Evolutionary conservation across 805 yeast genomes (phyloP), one percentile per base, ranked within the genome.

Genomic region (Candida nitratophila): DNA sequence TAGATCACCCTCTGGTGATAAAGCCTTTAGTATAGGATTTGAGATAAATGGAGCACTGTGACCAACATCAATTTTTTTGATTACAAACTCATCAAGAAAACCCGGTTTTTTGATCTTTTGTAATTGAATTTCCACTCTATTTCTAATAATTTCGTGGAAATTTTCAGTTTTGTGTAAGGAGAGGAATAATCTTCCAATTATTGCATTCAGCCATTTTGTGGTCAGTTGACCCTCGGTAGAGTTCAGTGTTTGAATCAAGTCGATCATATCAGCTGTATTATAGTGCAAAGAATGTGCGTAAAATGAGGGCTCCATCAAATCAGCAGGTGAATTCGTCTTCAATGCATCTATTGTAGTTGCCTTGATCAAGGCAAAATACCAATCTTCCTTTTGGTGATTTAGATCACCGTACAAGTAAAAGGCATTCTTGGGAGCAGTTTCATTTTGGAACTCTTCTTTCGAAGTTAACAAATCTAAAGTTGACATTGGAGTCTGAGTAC

Each of bases 161-260:
- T 71, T 68, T 12, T 77, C 79, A 0, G 98, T 89, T 40, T 79
- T 73, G 53, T 89, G 88, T 6, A 86, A 63, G 0, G 88, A 76
- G 34, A 93, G 65, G 55, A 90, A 93, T 12, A 91, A 51, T 45
- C 99, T 70, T 0, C 98, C 98, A 14, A 86, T 51, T 2, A 90
- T 48, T 0, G 96, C 96, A 63, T 93, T 93, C 20, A 93, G 61
- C 99, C 98, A 93, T 55, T 86, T 80, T 0, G 95, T 80, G 20
- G 86, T 83, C 26, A 84, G 63, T 55, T 88, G 93, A 2, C 87
- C 88, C 53, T 86, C 95, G 0, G 90, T 77, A 1, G 95, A 81
- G 57, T 90, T 85, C 34, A 90, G 63, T 1, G 83, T 76, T 51
- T 84, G 89, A 43, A 88, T 85, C 49, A 93, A 66, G 40, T 76